phyloP scores from a whole-genome alignment of 345 rosid genomes.

The Citrus glauca region DNA sequence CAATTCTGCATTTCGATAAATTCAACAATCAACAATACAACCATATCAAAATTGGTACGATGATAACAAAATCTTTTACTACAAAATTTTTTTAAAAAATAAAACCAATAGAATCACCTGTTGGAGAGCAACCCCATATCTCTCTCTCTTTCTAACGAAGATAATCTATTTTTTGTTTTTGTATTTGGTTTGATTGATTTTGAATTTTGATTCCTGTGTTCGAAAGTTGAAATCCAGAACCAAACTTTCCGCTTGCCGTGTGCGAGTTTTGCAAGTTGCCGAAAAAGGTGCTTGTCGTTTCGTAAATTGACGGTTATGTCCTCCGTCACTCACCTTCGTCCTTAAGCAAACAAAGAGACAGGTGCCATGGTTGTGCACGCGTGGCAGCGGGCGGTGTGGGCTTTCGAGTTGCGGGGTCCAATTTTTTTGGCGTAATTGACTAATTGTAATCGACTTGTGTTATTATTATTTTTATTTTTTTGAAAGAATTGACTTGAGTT shows the following conservation, averaged over 20 bases:
- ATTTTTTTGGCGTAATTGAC: background rate
- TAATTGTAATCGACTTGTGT: too few species aligned
- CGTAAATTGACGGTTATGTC: background rate
- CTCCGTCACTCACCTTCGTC: background rate
- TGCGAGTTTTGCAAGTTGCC: background rate
- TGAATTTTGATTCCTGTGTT: background rate
- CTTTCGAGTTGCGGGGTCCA: too few species aligned
- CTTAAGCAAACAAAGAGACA: background rate
- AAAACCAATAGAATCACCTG: constrained; percentile 36
- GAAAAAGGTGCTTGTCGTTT: background rate
- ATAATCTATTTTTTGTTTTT: background rate
- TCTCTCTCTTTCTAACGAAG: constrained; percentile 13
- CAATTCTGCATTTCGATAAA: constrained; percentile 32
- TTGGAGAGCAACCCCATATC: constrained; percentile 85
- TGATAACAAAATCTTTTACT: background rate
- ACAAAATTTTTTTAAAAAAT: background rate
- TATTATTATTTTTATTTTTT: too few species aligned
- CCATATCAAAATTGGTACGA: background rate
- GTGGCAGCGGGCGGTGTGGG: background rate
- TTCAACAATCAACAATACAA: background rate
- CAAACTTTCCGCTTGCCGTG: background rate
- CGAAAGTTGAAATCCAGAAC: background rate
- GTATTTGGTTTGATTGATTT: background rate
- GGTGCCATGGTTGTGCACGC: background rate
- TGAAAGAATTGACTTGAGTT: too few species aligned